These are phyloP conservation scores for Diaporthe batatas DNA, from an alignment of 2,329 filamentous ascomycete genomes.

Conservation along the genomic window DNA sequence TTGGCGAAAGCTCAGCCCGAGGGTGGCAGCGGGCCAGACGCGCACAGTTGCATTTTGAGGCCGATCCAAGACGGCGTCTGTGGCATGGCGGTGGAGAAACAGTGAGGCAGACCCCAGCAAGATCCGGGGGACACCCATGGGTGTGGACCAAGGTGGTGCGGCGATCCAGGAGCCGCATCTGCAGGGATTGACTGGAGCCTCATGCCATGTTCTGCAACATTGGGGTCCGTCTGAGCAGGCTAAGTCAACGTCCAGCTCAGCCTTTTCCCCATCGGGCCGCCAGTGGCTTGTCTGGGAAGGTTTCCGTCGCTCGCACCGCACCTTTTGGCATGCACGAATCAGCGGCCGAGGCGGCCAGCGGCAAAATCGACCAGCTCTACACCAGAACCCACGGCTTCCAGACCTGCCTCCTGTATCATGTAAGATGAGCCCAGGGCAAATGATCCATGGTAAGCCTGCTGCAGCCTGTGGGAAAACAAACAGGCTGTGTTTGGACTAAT, in stretches of 20 bases:
- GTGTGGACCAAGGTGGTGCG: slow-evolving; percentile 29
- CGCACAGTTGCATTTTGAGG: slow-evolving; percentile 37
- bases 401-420: slow-evolving; percentile 10
- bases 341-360: slow-evolving; percentile 19
- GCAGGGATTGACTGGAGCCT: slow-evolving; percentile 42
- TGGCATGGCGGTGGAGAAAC: slow-evolving; percentile 44
- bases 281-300: slow-evolving; percentile 36
- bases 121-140: slow-evolving; percentile 30
- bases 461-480: background rate
- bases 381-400: background rate
- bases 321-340: slow-evolving; percentile 20
- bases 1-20: slow-evolving; percentile 9
- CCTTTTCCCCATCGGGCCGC: slow-evolving; percentile 28
- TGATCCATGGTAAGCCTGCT: no score
- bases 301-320: slow-evolving; percentile 2
- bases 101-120: slow-evolving; percentile 35
- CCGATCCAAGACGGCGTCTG: slow-evolving; percentile 44
- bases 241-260: slow-evolving; percentile 24
- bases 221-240: background rate
- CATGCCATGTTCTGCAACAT: slow-evolving; percentile 39
- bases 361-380: slow-evolving; percentile 3
- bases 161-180: slow-evolving; percentile 40
- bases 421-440: background rate
- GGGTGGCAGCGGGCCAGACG: slow-evolving; percentile 24
- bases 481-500: background rate